phyloP scores from a whole-genome alignment of 176 grass and related monocot genomes.

The Ensete ventricosum region DNA sequence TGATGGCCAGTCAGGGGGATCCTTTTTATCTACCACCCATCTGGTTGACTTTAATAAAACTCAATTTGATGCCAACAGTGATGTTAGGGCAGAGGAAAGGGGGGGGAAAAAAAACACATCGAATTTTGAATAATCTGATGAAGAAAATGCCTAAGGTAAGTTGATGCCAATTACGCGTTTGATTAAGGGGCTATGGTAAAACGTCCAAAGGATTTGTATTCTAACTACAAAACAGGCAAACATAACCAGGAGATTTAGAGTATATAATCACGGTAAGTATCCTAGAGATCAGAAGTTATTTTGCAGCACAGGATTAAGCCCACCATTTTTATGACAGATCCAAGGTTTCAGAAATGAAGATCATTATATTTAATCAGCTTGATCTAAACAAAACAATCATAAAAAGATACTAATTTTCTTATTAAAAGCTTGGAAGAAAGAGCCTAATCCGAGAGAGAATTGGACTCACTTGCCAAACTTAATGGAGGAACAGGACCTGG shows the following conservation, averaged over 20 bases:
- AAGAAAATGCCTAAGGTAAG: neutral
- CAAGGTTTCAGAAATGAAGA: neutral
- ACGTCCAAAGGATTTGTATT: too few relatives aligned
- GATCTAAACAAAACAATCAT: too few relatives aligned
- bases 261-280: neutral
- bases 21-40: too few relatives aligned
- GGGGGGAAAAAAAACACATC: too few relatives aligned
- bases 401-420: too few relatives aligned
- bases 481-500: conserved; percentile 89
- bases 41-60: neutral
- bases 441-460: neutral
- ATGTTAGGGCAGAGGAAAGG: too few relatives aligned
- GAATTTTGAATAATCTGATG: neutral
- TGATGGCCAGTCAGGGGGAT: too few relatives aligned
- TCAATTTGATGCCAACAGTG: neutral
- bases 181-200: neutral
- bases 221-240: too few relatives aligned
- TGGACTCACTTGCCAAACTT: conserved; percentile 83
- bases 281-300: neutral
- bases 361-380: neutral
- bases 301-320: neutral
- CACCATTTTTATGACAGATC: neutral
- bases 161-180: neutral
- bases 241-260: neutral
- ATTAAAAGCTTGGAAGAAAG: neutral